A percentile compares a stretch with the other conserved stretches of the same genome.
Conservation (phyloP, 73 alveolate genomes). For the Durusdinium trenchii region DNA sequence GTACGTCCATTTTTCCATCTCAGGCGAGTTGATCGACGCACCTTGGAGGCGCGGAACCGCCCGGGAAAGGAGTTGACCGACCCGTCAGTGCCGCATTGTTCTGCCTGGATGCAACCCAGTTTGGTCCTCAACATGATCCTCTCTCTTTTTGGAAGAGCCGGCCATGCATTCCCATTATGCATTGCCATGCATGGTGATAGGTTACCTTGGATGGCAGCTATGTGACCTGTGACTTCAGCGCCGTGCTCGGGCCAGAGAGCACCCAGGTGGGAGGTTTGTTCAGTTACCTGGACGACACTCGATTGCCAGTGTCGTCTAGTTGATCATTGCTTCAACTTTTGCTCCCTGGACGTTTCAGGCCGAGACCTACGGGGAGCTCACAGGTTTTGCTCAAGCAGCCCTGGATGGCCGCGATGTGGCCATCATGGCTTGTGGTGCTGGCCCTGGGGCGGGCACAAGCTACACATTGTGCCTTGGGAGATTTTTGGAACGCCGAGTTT, state of each 20-base stretch:
- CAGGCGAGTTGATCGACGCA: conserved; percentile 90
- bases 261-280: conserved; percentile 40
- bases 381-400: conserved; percentile 72
- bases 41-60: conserved; percentile 75
- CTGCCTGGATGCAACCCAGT: too few relatives aligned
- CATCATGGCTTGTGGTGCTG: conserved; percentile 80
- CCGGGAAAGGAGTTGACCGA: too few relatives aligned
- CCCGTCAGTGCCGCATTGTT: too few relatives aligned
- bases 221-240: conserved; percentile 90
- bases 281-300: background rate
- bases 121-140: too few relatives aligned
- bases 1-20: too few relatives aligned
- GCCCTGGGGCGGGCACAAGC: conserved; percentile 84
- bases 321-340: background rate
- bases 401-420: conserved; percentile 78
- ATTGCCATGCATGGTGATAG: background rate
- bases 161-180: background rate
- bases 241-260: conserved; percentile 91
- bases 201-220: conserved; percentile 70
- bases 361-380: conserved; percentile 75
- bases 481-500: too few relatives aligned
- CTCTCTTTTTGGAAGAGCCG: background rate
- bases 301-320: background rate
- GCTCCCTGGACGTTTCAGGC: background rate
- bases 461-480: conserved; percentile 41